These are phyloP conservation scores for Penicillium corylophilum DNA, from an alignment of 2,329 filamentous ascomycete genomes.

Conservation along the genomic window DNA sequence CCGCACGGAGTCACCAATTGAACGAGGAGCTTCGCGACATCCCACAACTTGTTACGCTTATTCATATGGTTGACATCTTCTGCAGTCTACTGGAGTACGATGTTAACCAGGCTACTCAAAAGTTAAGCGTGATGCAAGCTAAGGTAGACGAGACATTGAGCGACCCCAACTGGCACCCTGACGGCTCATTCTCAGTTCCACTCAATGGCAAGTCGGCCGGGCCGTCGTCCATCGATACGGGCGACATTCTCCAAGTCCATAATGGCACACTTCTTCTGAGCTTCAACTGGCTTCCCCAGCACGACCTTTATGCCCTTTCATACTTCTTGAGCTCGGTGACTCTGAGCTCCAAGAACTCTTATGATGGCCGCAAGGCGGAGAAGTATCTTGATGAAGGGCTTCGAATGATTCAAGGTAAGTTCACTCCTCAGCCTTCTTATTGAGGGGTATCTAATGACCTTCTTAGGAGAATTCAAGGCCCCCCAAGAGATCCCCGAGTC, in stretches of 20 bases:
- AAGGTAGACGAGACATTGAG: conserved; percentile 52
- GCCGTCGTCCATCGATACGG: conserved; percentile 39
- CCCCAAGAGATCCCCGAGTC: conserved; percentile 50
- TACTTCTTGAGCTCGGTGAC: conserved; percentile 60
- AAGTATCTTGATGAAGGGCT: conserved; percentile 60
- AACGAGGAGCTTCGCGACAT: conserved; percentile 52
- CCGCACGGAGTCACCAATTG: conserved; percentile 59
- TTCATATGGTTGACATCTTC: conserved; percentile 61
- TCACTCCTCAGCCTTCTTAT: conserved; percentile 11
- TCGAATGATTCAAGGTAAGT: conserved; percentile 48
- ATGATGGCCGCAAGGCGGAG: conserved; percentile 54
- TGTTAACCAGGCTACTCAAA: conserved; percentile 52
- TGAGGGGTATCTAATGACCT: conserved; percentile 12
- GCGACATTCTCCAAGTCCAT: conserved; percentile 44
- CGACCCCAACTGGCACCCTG: conserved; percentile 45
- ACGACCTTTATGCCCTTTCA: conserved; percentile 60
- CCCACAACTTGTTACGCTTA: conserved; percentile 57
- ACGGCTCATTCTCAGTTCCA: conserved; percentile 50
- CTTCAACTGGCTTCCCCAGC: conserved; percentile 61
- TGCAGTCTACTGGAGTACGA: conserved; percentile 58
- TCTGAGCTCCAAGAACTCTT: conserved; percentile 55
- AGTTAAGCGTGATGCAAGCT: conserved; percentile 56
- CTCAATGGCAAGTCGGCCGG: conserved; percentile 43
- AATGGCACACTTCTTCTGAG: conserved; percentile 49
- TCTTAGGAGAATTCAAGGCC: conserved; percentile 35